Evolutionary conservation across 2,329 filamentous ascomycete genomes (phyloP).

Genomic region (Neofusicoccum sp.): DNA sequence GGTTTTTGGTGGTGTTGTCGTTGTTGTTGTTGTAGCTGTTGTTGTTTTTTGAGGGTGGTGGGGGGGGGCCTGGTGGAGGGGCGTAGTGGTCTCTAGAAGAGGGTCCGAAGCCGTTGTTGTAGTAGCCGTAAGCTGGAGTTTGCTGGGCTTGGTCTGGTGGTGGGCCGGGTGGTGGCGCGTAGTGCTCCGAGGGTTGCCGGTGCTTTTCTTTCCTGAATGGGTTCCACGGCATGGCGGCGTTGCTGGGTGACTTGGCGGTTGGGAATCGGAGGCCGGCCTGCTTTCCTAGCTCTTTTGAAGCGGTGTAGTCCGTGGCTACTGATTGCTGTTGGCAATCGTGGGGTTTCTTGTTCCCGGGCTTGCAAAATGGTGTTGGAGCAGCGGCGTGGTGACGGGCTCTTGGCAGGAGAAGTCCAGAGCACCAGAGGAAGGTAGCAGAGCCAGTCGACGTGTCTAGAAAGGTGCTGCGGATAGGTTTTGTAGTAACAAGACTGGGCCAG

Average conservation of each 20-base stretch:
- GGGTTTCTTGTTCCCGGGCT: too few species aligned
- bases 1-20: background rate
- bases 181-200: background rate
- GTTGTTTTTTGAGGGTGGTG: slow-evolving; percentile 19
- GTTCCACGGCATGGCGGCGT: slow-evolving; percentile 6
- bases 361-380: too few species aligned
- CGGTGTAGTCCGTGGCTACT: too few species aligned
- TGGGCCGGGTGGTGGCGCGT: slow-evolving; percentile 27
- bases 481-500: too few species aligned
- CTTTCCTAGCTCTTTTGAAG: background rate
- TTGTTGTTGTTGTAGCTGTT: slow-evolving; percentile 1
- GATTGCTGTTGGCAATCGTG: too few species aligned
- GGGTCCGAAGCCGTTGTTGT: slow-evolving; percentile 25
- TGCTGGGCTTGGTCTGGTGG: slow-evolving; percentile 24
- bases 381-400: too few species aligned
- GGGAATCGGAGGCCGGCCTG: background rate
- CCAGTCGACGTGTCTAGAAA: background rate
- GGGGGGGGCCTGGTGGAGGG: slow-evolving; percentile 27
- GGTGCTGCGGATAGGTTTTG: background rate
- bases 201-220: slow-evolving; percentile 14
- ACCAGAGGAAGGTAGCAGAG: background rate
- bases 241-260: too few species aligned
- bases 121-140: slow-evolving; percentile 10
- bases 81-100: slow-evolving; percentile 23
- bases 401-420: background rate